A percentile compares a stretch with the other conserved stretches of the same genome.
phyloP scores from a whole-genome alignment of 2,329 filamentous ascomycete genomes.

The Didymella lethalis region DNA sequence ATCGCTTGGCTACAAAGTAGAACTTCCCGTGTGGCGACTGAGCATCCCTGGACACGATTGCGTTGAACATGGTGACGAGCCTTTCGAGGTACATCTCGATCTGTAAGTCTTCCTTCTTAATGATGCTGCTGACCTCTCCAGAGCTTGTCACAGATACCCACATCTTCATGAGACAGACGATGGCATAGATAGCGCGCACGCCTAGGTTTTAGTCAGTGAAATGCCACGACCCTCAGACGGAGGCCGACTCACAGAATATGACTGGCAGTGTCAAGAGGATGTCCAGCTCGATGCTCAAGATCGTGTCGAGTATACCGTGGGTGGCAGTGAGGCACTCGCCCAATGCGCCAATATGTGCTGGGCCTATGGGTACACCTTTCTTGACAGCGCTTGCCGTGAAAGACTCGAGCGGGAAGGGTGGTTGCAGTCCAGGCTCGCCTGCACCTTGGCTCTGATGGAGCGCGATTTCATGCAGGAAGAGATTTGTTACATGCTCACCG shows the following conservation, averaged over 20 bases:
- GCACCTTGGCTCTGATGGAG: constrained; percentile 55
- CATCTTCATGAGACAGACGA: constrained; percentile 67
- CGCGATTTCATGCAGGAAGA: constrained; percentile 61
- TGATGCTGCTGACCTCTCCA: constrained; percentile 59
- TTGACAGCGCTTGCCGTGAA: constrained; percentile 49
- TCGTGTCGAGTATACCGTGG: constrained; percentile 58
- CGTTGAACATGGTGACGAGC: constrained; percentile 56
- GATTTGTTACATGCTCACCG: constrained; percentile 57
- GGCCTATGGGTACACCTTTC: constrained; percentile 53
- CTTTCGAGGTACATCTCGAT: constrained; percentile 58
- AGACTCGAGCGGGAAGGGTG: constrained; percentile 55
- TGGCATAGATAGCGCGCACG: constrained; percentile 64
- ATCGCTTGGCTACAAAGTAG: constrained; percentile 55
- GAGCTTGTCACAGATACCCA: constrained; percentile 63
- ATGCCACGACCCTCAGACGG: not conserved
- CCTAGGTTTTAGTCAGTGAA: constrained; percentile 42
- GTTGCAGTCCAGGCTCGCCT: constrained; percentile 52
- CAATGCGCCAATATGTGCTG: constrained; percentile 57
- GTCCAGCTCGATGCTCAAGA: constrained; percentile 59
- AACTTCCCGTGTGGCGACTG: constrained; percentile 58
- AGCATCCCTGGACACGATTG: constrained; percentile 52
- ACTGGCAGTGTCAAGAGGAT: constrained; percentile 54
- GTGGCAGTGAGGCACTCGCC: constrained; percentile 57
- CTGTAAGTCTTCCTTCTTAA: constrained; percentile 57
- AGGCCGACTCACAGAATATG: constrained; percentile 52